These are phyloP conservation scores for Pythium phragmiticola DNA, from an alignment of 352 stramenopile species.

Conservation along the genomic window DNA sequence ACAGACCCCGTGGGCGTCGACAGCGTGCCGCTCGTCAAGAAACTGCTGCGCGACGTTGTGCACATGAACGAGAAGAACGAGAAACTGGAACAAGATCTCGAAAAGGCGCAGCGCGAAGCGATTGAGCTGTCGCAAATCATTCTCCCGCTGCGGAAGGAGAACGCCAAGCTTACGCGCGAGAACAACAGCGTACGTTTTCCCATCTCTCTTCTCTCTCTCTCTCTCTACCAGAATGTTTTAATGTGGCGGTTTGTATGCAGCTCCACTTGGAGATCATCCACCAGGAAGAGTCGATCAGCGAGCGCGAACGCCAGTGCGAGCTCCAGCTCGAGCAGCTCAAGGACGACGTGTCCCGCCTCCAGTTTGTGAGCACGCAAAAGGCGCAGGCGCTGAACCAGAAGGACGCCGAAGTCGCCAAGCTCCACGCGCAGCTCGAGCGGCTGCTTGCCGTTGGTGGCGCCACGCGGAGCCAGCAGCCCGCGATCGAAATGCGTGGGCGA, in stretches of 20 bases:
- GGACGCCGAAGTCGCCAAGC: conserved; percentile 61
- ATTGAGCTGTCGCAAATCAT: conserved; percentile 70
- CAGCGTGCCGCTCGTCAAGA: conserved; percentile 54
- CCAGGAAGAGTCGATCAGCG: conserved; percentile 68
- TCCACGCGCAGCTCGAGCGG: conserved; percentile 65
- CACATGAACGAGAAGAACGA: conserved; percentile 31
- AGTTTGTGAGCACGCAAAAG: conserved; percentile 65
- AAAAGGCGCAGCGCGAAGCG: conserved; percentile 54
- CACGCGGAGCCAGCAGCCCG: conserved; percentile 18
- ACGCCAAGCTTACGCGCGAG: conserved; percentile 63
- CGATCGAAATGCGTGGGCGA: conserved; percentile 27
- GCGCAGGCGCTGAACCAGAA: conserved; percentile 55
- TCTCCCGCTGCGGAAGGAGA: conserved; percentile 74
- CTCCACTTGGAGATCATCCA: conserved; percentile 81
- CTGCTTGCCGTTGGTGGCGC: conserved; percentile 37
- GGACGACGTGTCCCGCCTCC: conserved; percentile 71
- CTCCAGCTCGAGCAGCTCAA: conserved; percentile 62
- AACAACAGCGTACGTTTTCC: conserved; percentile 68
- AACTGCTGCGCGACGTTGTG: conserved; percentile 58
- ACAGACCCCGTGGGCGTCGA: conserved; percentile 61
- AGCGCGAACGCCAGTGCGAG: conserved; percentile 63
- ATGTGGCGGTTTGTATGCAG: conserved; percentile 25
- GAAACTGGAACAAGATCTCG: conserved; percentile 40
- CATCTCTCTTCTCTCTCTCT: not conserved
- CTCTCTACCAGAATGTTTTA: not conserved